These are phyloP conservation scores for Pseudotsuga menziesii DNA, from an alignment of 75 land plant genomes.

Conservation along the genomic window DNA sequence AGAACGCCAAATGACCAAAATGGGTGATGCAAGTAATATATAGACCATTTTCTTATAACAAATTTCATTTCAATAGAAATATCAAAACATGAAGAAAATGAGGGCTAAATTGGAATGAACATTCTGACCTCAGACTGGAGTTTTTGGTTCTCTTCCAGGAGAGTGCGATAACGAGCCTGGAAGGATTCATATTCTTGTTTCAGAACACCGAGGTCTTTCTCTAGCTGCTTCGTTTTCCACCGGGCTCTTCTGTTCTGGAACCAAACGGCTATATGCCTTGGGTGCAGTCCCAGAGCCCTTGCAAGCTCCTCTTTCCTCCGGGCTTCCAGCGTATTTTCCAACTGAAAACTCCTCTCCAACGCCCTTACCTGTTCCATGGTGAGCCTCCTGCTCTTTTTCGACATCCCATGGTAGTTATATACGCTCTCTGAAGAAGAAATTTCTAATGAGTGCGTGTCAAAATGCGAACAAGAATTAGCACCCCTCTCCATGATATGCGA, in stretches of 20 bases:
- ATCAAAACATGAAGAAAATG: too few species aligned
- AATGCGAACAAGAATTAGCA: too few species aligned
- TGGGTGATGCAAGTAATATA: neutral
- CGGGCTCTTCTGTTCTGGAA: conserved; percentile 49
- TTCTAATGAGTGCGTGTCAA: neutral
- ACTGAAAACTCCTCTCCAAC: conserved; percentile 45
- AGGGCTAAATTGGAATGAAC: too few species aligned
- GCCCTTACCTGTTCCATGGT: conserved; percentile 42
- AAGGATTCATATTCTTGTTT: conserved; percentile 32
- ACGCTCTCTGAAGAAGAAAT: neutral
- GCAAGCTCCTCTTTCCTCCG: conserved; percentile 46
- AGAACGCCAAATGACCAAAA: neutral
- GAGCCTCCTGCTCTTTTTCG: conserved; percentile 42
- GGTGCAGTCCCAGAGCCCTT: conserved; percentile 45
- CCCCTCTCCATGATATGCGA: too few species aligned
- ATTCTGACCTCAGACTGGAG: conserved; percentile 27
- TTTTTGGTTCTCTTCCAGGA: conserved; percentile 29
- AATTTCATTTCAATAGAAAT: too few species aligned
- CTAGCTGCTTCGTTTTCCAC: conserved; percentile 50
- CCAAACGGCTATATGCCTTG: conserved; percentile 55
- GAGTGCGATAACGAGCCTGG: conserved; percentile 21
- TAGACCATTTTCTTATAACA: neutral
- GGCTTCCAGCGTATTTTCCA: conserved; percentile 46
- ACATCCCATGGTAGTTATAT: neutral
- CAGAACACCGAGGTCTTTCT: conserved; percentile 36